Evolutionary conservation across 148 eudicot genomes (phyloP).

Genomic region (Rhododendron simsii): DNA sequence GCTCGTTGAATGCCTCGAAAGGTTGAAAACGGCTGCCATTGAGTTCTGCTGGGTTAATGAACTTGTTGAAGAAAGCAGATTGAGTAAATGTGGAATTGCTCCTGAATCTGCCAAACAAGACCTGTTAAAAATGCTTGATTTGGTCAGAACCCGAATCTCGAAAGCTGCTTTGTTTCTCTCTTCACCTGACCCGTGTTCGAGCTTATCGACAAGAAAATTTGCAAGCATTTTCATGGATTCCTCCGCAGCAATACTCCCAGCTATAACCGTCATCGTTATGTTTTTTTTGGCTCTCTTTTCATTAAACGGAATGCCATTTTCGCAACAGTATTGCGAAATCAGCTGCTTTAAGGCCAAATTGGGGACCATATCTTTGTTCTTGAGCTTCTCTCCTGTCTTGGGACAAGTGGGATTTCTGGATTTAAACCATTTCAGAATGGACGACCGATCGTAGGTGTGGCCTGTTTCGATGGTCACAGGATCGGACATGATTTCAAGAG

Average conservation of each 20-base stretch:
- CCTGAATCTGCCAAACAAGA: constrained; percentile 73
- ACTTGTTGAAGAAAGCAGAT: constrained; percentile 39
- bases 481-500: constrained; percentile 78
- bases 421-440: constrained; percentile 69
- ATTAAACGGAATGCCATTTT: constrained; percentile 32
- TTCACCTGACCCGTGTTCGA: constrained; percentile 30
- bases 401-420: constrained; percentile 71
- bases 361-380: constrained; percentile 43
- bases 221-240: constrained; percentile 47
- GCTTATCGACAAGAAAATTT: constrained; percentile 43
- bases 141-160: constrained; percentile 65
- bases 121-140: constrained; percentile 58
- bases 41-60: constrained; percentile 59
- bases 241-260: constrained; percentile 40
- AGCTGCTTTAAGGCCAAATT: constrained; percentile 57
- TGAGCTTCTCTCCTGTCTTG: constrained; percentile 61
- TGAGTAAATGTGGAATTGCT: constrained; percentile 49
- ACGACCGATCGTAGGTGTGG: constrained; percentile 73
- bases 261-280: constrained; percentile 3
- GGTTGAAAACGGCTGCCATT: constrained; percentile 61
- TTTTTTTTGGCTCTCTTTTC: constrained; percentile 17
- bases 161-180: constrained; percentile 62
- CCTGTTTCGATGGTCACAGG: constrained; percentile 77
- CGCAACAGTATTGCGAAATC: constrained; percentile 38
- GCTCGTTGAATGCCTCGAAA: constrained; percentile 53